Base-by-base conservation (phyloP, 495 filamentous ascomycete species). In the Barbatosphaeria neglecta region DNA sequence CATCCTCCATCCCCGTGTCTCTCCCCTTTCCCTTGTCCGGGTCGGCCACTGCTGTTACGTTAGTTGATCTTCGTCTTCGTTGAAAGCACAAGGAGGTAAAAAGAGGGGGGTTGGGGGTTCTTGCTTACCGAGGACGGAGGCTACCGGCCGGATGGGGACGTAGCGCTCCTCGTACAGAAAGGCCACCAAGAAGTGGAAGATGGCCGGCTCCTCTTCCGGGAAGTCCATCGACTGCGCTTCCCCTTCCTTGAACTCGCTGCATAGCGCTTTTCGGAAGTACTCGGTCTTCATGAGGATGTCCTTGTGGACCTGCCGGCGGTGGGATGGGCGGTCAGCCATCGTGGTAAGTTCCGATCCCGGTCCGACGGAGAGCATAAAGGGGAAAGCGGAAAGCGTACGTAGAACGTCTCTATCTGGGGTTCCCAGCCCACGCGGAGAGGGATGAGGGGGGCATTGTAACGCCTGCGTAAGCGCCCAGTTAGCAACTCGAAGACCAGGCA, bases 161-260 rank as follows among this genome's bases (percentile, higher is more conserved):
- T 67, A 74, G 50, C 59, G 66, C 15, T 57, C 66, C 51, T 73
- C 70, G 51, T 75, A 73, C 19, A 75, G 53, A 41, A 62, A 74
- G 23, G 69, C 67, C 9, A 75, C 44, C n/a, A 75, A 51, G 38
- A 72, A 68, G 24, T 70, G 67, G 41, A 74, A 72, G 39, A 68
- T 72, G 27, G 57, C 61, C 1, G 72, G 68, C 44, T 71, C 59
- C 47, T 75, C 72, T 37, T 74, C 72, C 2, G 64, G 67, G 0
- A 75, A 49, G 31, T 72, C 57, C 31, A 74, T 64, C 1, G 61
- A 59, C 45, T 70, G 64, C 19, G 64, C 49, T 1, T 53, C 57
- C 1, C 64, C 56, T 47, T 75, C 70, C 28, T 25, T 54, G 45
- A 69, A 72, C 5, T 59, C 51, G 24, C 67, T 68, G 49, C 65